A percentile compares a stretch with the other conserved stretches of the same genome.
Evolutionary conservation across 2,329 filamentous ascomycete species (phyloP).

Genomic region (Trichophyton equinum): DNA sequence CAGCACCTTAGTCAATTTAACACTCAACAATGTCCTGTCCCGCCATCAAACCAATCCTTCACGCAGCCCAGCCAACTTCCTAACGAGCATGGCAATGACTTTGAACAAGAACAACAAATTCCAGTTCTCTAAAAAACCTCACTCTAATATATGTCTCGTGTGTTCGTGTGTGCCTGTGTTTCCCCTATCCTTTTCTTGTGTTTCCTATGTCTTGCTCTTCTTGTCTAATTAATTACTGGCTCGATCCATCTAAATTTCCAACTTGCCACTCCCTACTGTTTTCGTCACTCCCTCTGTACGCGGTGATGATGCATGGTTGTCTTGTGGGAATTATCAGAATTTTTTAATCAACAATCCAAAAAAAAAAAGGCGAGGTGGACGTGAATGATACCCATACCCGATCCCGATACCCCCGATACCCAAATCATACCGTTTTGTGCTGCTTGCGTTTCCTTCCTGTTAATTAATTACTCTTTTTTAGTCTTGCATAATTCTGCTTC

Average conservation of each 20-base stretch:
- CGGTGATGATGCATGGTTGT: conserved; percentile 6
- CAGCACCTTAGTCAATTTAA: neutral
- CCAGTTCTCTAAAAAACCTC: neutral
- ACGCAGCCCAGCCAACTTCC: neutral
- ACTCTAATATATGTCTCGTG: conserved; percentile 4
- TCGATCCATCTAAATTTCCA: neutral
- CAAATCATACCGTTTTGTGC: conserved; percentile 11
- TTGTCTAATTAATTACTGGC: conserved; percentile 5
- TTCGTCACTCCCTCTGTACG: neutral
- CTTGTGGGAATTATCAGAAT: conserved; percentile 10
- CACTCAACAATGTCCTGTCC: conserved; percentile 4
- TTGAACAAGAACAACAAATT: neutral
- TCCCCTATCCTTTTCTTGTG: conserved; percentile 1
- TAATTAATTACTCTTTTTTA: conserved; percentile 1
- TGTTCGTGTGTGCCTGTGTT: neutral
- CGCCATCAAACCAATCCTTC: neutral
- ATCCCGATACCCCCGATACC: conserved; percentile 13
- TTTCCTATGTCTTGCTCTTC: conserved; percentile 5
- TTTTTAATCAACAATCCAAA: neutral
- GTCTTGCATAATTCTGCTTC: conserved; percentile 3
- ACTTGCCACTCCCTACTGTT: neutral
- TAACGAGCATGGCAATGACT: conserved; percentile 2
- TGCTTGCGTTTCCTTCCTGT: neutral
- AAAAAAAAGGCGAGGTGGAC: conserved; percentile 14
- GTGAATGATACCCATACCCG: conserved; percentile 16